A percentile compares a stretch with the other conserved stretches of the same genome.
Evolutionary conservation across 2,329 filamentous ascomycete species (phyloP).

Genomic region (Chrysoporthe austroafricana): DNA sequence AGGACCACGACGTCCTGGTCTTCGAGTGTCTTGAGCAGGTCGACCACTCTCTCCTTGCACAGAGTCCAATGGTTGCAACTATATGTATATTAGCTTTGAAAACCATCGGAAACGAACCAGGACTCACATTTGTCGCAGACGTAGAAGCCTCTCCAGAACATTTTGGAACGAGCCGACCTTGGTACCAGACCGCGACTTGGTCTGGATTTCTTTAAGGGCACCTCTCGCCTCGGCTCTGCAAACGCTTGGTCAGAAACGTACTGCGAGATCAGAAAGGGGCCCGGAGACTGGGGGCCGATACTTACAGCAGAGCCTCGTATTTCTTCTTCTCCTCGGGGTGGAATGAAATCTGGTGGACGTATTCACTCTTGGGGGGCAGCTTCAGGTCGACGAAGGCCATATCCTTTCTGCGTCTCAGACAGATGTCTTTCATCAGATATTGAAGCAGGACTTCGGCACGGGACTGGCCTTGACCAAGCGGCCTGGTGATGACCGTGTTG

Average conservation of each 20-base stretch:
- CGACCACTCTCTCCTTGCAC: slow-evolving; percentile 72
- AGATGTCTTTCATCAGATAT: slow-evolving; percentile 78
- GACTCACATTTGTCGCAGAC: slow-evolving; percentile 72
- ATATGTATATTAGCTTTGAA: slow-evolving; percentile 28
- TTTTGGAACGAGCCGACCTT: slow-evolving; percentile 66
- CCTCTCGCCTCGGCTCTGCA: slow-evolving; percentile 73
- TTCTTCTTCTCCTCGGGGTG: slow-evolving; percentile 73
- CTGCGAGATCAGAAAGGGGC: background rate
- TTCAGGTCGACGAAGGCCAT: slow-evolving; percentile 87
- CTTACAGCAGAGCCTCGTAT: slow-evolving; percentile 73
- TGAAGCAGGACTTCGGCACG: slow-evolving; percentile 70
- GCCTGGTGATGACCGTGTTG: slow-evolving; percentile 71
- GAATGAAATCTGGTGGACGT: slow-evolving; percentile 75
- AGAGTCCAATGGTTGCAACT: slow-evolving; percentile 87
- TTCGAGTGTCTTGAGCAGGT: slow-evolving; percentile 72
- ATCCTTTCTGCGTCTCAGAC: slow-evolving; percentile 80
- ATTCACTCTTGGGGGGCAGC: slow-evolving; percentile 77
- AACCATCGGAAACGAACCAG: slow-evolving; percentile 34
- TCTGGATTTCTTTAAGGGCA: slow-evolving; percentile 64
- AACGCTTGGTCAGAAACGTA: background rate
- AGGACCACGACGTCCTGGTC: slow-evolving; percentile 69
- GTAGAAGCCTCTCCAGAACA: slow-evolving; percentile 79
- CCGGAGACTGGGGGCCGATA: slow-evolving; percentile 35
- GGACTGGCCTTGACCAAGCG: slow-evolving; percentile 61
- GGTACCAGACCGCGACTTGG: slow-evolving; percentile 45